phyloP scores from a whole-genome alignment of 2,329 filamentous ascomycete species.

The Xylariaceae sp. region DNA sequence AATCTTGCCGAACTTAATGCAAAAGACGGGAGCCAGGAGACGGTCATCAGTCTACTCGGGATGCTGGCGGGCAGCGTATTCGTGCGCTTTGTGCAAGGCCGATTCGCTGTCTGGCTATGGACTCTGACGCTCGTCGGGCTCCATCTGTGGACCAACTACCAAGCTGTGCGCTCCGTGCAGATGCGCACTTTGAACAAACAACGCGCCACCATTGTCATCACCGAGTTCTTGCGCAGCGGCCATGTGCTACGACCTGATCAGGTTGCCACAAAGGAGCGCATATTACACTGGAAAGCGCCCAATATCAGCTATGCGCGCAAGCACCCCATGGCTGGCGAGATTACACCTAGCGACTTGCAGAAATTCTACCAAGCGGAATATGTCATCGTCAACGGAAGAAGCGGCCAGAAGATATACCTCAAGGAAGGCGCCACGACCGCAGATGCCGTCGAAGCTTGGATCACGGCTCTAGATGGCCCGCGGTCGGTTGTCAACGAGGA shows the following conservation, averaged over 20 bases:
- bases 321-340: constrained; percentile 30
- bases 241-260: constrained; percentile 68
- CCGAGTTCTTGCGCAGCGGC: constrained; percentile 58
- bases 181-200: constrained; percentile 88
- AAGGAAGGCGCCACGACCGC: constrained; percentile 61
- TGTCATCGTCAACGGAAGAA: constrained; percentile 63
- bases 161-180: constrained; percentile 81
- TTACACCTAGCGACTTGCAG: constrained; percentile 49
- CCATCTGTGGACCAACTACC: constrained; percentile 86
- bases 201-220: constrained; percentile 79
- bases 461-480: constrained; percentile 46
- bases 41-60: constrained; percentile 85
- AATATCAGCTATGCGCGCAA: constrained; percentile 51
- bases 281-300: constrained; percentile 62
- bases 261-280: constrained; percentile 68
- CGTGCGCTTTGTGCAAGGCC: constrained; percentile 76
- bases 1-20: constrained; percentile 95
- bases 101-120: constrained; percentile 73
- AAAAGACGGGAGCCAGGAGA: constrained; percentile 90
- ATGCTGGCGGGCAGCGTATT: constrained; percentile 85
- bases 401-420: constrained; percentile 63
- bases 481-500: constrained; percentile 42
- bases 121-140: constrained; percentile 75
- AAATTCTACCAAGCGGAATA: constrained; percentile 62
- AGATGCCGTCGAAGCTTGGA: constrained; percentile 45